Base-by-base conservation (phyloP, 495 filamentous ascomycete genomes). In the Penicillium diatomitis region DNA sequence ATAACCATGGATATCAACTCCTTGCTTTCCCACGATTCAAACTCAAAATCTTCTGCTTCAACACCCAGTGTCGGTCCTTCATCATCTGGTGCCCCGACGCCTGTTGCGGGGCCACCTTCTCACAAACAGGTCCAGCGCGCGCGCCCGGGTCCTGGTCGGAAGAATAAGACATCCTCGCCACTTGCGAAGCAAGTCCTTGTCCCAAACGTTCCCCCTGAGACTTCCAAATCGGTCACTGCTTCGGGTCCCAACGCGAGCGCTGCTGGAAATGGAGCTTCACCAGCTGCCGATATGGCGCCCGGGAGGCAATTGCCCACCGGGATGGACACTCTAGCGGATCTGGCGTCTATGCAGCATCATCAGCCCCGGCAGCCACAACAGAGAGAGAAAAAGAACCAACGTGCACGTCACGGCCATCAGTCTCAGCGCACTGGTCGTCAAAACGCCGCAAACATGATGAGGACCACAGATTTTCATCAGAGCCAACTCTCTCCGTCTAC, bases 1-100 rank as follows among this genome's bases (percentile, higher is more conserved):
- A 4, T 32, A 48, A 69, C 59, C 43, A 87, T 87, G 84, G 82
- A 87, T 57, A 87, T 87, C 72, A 83, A 74, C 67, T 83, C 79
- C 31, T 75, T 87, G 40, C 76, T 87, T 52, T 86, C 84, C 50
- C 81, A 83, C 64, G 80, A 86, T 47, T 75, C 80, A 46, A 74
- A 82, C 56, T 67, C 70, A 27, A 62, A 72, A 55, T 61, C 59
- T 57, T 70, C 71, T 52, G 66, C 55, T 52, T 70, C 64, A 38
- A 64, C 74, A 48, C 63, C 71, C 61, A 52, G 64, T 58, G 53
- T 59, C 51, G 53, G 59, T 54, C 52, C 64, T 56, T 45, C 64
- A n/a, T 60, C 70, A 30, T 51, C 51, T 35, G 62, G 55, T 50
- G 49, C 66, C 51, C 53, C 67, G 11, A 52, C 46, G 31, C 50